A percentile compares a stretch with the other conserved stretches of the same genome.
Conservation (phyloP, 805 yeast species). For the Metschnikowia similis region DNA sequence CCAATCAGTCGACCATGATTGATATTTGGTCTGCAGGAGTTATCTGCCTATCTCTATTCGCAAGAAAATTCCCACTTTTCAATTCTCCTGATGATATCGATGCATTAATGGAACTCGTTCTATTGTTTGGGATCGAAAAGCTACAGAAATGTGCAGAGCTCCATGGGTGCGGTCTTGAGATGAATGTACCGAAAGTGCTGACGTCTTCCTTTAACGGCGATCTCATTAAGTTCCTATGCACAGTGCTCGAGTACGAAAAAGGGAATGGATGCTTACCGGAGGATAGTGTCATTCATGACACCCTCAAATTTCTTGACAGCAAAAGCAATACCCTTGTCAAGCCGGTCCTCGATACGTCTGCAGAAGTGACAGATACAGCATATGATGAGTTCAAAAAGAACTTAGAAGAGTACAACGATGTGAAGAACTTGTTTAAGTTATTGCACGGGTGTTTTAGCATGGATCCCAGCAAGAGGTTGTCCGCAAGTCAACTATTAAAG, state of each 20-base stretch:
- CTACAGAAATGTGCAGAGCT: conserved; percentile 73
- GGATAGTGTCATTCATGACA: conserved; percentile 69
- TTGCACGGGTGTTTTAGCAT: conserved; percentile 53
- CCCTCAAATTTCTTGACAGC: conserved; percentile 47
- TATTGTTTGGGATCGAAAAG: conserved; percentile 70
- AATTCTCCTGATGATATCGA: conserved; percentile 92
- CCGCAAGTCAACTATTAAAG: conserved; percentile 53
- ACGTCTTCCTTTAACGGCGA: conserved; percentile 26
- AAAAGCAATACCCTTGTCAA: conserved; percentile 31
- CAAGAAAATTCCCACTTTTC: conserved; percentile 87
- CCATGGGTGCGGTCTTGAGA: conserved; percentile 86
- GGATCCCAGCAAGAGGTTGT: conserved; percentile 53
- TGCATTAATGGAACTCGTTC: conserved; percentile 79
- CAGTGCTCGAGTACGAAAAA: conserved; percentile 37
- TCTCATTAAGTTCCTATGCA: conserved; percentile 26
- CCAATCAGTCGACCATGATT: conserved; percentile 73
- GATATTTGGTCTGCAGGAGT: conserved; percentile 95
- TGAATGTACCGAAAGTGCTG: conserved; percentile 20
- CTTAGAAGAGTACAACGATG: conserved; percentile 35
- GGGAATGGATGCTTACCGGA: conserved; percentile 60
- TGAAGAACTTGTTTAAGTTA: conserved; percentile 48
- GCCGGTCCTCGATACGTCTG: conserved; percentile 17
- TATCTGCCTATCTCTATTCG: conserved; percentile 69
- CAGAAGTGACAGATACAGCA: conserved; percentile 10
- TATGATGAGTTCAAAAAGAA: conserved; percentile 16